Conservation (phyloP, 495 filamentous ascomycete genomes). For the Penicillium taxi region DNA sequence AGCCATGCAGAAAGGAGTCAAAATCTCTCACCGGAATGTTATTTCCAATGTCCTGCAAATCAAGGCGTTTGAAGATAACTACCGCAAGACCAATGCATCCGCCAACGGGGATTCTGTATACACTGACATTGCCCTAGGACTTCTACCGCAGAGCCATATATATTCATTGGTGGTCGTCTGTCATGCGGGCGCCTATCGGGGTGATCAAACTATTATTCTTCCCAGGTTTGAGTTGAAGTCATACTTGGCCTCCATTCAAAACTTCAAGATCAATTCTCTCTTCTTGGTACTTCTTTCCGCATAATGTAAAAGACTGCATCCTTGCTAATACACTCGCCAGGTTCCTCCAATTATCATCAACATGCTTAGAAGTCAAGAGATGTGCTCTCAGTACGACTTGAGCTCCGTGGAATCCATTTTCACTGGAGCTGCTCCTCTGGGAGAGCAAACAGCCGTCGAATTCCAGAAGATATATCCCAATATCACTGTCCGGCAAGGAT, state of each 20-base stretch:
- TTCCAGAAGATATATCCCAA: slow-evolving; percentile 57
- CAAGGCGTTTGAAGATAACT: slow-evolving; percentile 44
- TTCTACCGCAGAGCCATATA: slow-evolving; percentile 82
- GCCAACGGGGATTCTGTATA: slow-evolving; percentile 26
- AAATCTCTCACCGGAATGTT: slow-evolving; percentile 84
- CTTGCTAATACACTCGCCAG: slow-evolving; percentile 21
- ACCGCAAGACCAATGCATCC: slow-evolving; percentile 31
- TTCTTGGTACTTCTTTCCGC: slow-evolving; percentile 47
- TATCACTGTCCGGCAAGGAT: slow-evolving; percentile 68
- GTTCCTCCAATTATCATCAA: slow-evolving; percentile 83
- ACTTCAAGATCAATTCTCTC: slow-evolving; percentile 61
- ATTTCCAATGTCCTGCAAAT: slow-evolving; percentile 76
- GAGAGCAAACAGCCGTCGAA: slow-evolving; percentile 66
- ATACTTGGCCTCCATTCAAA: slow-evolving; percentile 60
- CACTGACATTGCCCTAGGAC: slow-evolving; percentile 59
- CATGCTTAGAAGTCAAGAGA: slow-evolving; percentile 58
- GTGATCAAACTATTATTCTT: slow-evolving; percentile 71
- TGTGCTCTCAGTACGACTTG: slow-evolving; percentile 64
- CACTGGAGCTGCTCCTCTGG: slow-evolving; percentile 79
- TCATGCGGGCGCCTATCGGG: slow-evolving; percentile 61
- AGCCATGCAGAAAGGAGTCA: slow-evolving; percentile 71
- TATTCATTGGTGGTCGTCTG: slow-evolving; percentile 74
- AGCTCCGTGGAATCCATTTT: slow-evolving; percentile 59
- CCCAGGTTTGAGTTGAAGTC: slow-evolving; percentile 73
- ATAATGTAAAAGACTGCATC: background rate